A percentile compares a stretch with the other conserved stretches of the same genome.
Conservation (phyloP, 2,329 filamentous ascomycete genomes). For the Dothiorella sarmentorum region DNA sequence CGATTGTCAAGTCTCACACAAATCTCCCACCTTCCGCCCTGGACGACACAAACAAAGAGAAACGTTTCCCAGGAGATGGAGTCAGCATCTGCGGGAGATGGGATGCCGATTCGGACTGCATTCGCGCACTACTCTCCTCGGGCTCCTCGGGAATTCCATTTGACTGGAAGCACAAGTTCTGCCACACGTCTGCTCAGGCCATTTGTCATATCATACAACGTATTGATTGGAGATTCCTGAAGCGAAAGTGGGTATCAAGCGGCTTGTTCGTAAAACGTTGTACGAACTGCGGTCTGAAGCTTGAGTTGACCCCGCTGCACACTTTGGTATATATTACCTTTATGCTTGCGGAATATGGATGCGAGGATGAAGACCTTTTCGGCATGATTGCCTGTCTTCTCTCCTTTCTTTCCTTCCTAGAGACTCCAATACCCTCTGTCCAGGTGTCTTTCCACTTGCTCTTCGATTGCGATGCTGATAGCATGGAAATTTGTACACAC, state of each 20-base stretch:
- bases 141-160: conserved; percentile 31
- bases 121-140: conserved; percentile 29
- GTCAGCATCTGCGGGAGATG: conserved; percentile 44
- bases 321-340: neutral
- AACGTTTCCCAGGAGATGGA: conserved; percentile 39
- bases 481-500: neutral
- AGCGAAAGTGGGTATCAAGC: neutral
- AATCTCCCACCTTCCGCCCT: conserved; percentile 26
- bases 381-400: neutral
- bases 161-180: conserved; percentile 47
- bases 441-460: neutral
- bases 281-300: neutral
- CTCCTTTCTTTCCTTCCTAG: neutral
- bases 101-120: conserved; percentile 39
- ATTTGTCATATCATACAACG: too few relatives aligned
- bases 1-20: conserved; percentile 39
- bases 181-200: conserved; percentile 41
- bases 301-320: neutral
- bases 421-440: neutral
- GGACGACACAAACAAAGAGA: conserved; percentile 24
- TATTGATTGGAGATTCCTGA: conserved; percentile 25
- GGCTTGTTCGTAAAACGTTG: neutral
- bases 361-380: neutral
- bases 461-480: neutral
- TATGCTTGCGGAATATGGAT: neutral